Conservation (phyloP, 345 rosid genomes). For the Eucalyptus sp. region DNA sequence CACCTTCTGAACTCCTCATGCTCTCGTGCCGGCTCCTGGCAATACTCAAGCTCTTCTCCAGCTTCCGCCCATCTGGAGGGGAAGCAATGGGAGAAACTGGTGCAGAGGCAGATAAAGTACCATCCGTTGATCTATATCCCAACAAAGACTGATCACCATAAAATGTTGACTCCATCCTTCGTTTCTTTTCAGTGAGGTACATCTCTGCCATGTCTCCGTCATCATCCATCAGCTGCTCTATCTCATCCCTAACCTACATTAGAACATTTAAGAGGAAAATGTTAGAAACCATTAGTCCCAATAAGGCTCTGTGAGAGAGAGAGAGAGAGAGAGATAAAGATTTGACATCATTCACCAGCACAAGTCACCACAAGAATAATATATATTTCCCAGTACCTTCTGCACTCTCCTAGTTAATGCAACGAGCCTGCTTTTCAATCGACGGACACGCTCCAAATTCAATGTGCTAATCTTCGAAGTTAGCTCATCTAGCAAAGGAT, state of each 20-base stretch:
- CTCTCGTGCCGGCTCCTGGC: slow-evolving; percentile 95
- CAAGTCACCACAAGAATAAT: neutral
- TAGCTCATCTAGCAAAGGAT: slow-evolving; percentile 90
- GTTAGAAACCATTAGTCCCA: neutral
- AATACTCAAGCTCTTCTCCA: slow-evolving; percentile 80
- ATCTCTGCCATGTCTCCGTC: slow-evolving; percentile 99
- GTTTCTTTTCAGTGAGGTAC: slow-evolving; percentile 96
- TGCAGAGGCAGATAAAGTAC: slow-evolving; percentile 61
- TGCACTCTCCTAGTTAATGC: slow-evolving; percentile 93
- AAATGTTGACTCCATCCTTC: slow-evolving; percentile 64
- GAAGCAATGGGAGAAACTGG: slow-evolving; percentile 96
- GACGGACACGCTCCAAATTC: slow-evolving; percentile 88
- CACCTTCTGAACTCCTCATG: slow-evolving; percentile 69
- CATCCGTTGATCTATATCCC: slow-evolving; percentile 71
- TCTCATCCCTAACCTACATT: slow-evolving; percentile 88
- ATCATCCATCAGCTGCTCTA: slow-evolving; percentile 99
- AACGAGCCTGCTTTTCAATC: slow-evolving; percentile 95
- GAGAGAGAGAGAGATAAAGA: neutral
- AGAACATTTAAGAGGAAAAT: neutral
- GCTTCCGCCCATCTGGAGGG: slow-evolving; percentile 66
- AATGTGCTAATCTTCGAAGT: slow-evolving; percentile 95
- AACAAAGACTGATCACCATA: slow-evolving; percentile 70
- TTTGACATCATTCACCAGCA: neutral
- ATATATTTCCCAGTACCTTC: slow-evolving; percentile 33
- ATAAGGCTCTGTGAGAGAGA: neutral